Evolutionary conservation across 2,329 filamentous ascomycete species (phyloP).

Genomic region (Pezizomycotina sp.): DNA sequence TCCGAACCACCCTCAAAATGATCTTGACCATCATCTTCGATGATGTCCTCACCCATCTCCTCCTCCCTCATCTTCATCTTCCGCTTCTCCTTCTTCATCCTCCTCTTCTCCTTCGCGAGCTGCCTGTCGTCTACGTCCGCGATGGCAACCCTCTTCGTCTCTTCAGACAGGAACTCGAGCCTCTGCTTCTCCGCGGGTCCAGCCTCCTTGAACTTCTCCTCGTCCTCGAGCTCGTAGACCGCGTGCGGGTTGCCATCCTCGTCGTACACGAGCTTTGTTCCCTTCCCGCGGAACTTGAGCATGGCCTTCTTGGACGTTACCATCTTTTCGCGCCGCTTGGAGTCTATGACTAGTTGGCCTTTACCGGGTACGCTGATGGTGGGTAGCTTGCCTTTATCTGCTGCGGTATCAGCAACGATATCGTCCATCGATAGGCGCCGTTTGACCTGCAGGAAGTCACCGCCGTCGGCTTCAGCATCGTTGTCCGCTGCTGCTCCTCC

Average conservation of each 20-base stretch:
- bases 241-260: constrained; percentile 75
- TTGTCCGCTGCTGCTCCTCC: no score
- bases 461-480: constrained; percentile 45
- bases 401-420: constrained; percentile 37
- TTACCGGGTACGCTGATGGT: constrained; percentile 50
- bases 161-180: constrained; percentile 58
- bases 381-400: constrained; percentile 33
- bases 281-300: constrained; percentile 73
- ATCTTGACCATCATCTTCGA: constrained; percentile 26
- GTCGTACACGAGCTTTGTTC: constrained; percentile 75
- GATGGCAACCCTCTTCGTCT: constrained; percentile 51
- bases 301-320: constrained; percentile 89
- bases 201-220: constrained; percentile 58
- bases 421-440: constrained; percentile 66
- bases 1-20: constrained; percentile 21
- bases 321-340: constrained; percentile 88
- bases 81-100: constrained; percentile 57
- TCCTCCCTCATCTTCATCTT: constrained; percentile 49
- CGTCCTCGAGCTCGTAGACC: constrained; percentile 74
- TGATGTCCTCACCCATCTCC: constrained; percentile 29
- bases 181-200: constrained; percentile 64
- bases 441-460: constrained; percentile 78
- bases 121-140: constrained; percentile 74
- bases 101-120: constrained; percentile 57
- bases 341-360: constrained; percentile 69